Evolutionary conservation across 371 early-diverging fungal genomes (phyloP).

Genomic region (Coemansia sp.): DNA sequence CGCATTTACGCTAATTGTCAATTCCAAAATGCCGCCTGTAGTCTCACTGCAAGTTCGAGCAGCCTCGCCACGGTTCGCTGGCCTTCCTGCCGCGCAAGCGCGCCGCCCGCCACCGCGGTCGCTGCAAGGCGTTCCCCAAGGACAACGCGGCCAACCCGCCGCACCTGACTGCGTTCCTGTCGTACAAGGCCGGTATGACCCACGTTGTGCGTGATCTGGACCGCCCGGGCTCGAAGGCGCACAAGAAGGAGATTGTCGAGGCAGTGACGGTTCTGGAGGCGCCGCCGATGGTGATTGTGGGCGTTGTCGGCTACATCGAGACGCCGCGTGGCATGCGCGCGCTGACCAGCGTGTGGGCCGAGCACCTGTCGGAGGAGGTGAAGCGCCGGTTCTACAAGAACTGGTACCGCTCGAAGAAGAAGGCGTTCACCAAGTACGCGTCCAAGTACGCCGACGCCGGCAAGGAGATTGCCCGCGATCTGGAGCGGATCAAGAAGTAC

Average conservation of each 20-base stretch:
- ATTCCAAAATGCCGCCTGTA: slow-evolving; percentile 10
- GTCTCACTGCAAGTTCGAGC: slow-evolving; percentile 88
- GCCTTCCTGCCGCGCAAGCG: slow-evolving; percentile 99
- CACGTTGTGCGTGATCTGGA: slow-evolving; percentile 99
- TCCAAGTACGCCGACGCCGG: slow-evolving; percentile 89
- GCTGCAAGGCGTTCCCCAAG: slow-evolving; percentile 98
- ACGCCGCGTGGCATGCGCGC: slow-evolving; percentile 98
- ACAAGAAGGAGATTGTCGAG: slow-evolving; percentile 99
- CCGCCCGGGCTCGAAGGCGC: slow-evolving; percentile 97
- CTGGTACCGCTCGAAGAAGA: slow-evolving; percentile 99
- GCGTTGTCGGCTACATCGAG: slow-evolving; percentile 99
- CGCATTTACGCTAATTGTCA: background rate
- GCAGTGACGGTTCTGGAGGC: slow-evolving; percentile 99
- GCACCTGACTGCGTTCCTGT: slow-evolving; percentile 98
- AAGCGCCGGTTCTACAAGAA: slow-evolving; percentile 99
- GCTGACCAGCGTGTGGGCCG: slow-evolving; percentile 98
- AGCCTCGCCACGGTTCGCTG: slow-evolving; percentile 98
- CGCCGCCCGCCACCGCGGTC: slow-evolving; percentile 91
- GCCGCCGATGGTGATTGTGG: slow-evolving; percentile 98
- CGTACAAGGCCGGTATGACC: slow-evolving; percentile 99
- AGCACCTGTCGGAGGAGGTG: slow-evolving; percentile 97
- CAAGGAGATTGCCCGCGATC: slow-evolving; percentile 88
- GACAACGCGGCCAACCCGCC: slow-evolving; percentile 96
- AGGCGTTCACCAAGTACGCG: slow-evolving; percentile 98
- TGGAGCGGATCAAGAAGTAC: slow-evolving; percentile 98